Base-by-base conservation (phyloP, 805 yeast genomes). In the Ogataea methylovora region DNA sequence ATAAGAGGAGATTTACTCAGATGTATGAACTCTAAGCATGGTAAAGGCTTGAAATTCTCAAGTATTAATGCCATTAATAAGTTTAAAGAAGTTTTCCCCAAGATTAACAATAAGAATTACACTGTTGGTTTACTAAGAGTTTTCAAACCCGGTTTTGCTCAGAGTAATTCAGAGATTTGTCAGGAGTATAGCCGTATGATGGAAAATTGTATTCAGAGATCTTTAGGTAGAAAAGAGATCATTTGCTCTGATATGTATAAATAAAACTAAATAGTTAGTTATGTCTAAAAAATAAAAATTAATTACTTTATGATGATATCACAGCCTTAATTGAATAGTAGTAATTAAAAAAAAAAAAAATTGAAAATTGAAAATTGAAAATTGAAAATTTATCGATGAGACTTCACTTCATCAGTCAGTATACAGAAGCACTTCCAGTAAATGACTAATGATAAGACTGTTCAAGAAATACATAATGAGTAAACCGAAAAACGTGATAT, bases 91-190 rank as follows among this genome's bases (percentile, higher is more conserved):
- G 46, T 51, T 15, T 41, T 74, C 15, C 49, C 52, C 5, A 36
- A 42, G 12, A 58, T 73, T 8, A 44, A 49, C 16, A 57, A 65
- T 40, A 67, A 61, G 41, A 63, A 76, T 36, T 54, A 70, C 28
- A 52, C 73, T 19, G 72, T 71, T 11, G 84, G 87, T 0, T 47
- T 80, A 27, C 47, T 79, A 33, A 53, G 54, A 30, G 44, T 59
- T 29, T 58, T 71, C 34, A 53, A 63, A 13, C 52, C 52, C 8
- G 44, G 57, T 9, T 68, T 62, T 38, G 43, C 45, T 21, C 48
- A 48, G 7, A 57, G 70, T 40, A 58, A 61, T 29, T 76, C 81
- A 79, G 77, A 73, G 37, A 54, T 72, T 29, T 76, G 79, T 9
- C 54, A 63, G 20, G 83, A 76, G 43, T 71, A 73, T 44, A 57